Base-by-base conservation (phyloP, 2,329 filamentous ascomycete species). In the Epichloe bromicola region DNA sequence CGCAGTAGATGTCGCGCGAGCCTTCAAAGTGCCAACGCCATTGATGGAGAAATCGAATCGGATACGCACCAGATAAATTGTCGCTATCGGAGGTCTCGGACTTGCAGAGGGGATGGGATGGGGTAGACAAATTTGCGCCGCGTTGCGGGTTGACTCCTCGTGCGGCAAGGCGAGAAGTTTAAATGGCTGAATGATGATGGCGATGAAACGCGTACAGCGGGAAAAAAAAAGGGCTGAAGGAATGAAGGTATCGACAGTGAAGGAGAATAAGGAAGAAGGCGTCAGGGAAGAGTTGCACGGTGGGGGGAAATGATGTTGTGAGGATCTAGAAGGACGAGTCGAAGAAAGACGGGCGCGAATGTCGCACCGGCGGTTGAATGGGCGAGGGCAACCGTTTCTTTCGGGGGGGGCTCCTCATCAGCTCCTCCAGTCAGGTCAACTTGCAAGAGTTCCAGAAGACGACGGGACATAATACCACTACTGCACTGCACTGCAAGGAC, bases 251-350 rank as follows among this genome's bases (percentile, higher is more conserved):
- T 43, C 14, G 34, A 46, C 48, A 47, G 48, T 36, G 50, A 41
- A 53, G 39, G 37, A 20, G 34, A 51, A 50, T 6, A 48, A 34
- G 38, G 26, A 40, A 48, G 36, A 20, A 38, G 50, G 38, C 52
- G 54, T 51, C 52, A 41, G 53, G 41, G 49, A 44, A 53, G 40
- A 43, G 49, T 50, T 42, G 49, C 49, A 50, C 42, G 48, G 49
- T 50, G 49, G 49, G 40, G 49, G 36, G 14, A 30, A 30, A 49
- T 49, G 47, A 38, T 34, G 39, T 49, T 42, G 47, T 20, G 39
- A 49, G 39, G 30, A 47, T 51, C 50, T 51, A 51, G 51, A 52
- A 52, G 51, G 51, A 37, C 42, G 46, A 49, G 42, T 37, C 38
- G 51, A 49, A 52, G 51, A 36, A 46, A 20, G 47, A 39, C n/a